Percentiles rank a stretch among this genome's conserved stretches.
Evolutionary conservation across 768 basidiomycete genomes (phyloP).

Genomic region (Tulasnella sp.): DNA sequence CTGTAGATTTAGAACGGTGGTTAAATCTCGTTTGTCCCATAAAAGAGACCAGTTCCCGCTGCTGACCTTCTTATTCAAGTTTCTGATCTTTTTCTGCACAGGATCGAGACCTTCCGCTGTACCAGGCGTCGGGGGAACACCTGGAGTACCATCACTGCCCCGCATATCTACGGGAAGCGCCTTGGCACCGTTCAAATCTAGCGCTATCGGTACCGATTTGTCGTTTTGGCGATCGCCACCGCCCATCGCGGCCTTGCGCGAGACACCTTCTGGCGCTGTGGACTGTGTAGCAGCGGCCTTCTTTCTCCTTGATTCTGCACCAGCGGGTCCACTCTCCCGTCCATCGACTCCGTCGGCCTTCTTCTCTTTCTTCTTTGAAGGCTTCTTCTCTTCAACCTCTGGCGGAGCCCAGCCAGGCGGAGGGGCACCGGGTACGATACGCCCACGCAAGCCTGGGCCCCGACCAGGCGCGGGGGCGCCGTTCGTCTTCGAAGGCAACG

Average conservation of each 20-base stretch:
- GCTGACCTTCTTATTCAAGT: constrained; percentile 87
- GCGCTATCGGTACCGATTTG: not conserved
- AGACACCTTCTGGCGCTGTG: not conserved
- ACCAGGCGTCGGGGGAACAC: constrained; percentile 44
- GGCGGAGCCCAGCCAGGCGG: constrained; percentile 33
- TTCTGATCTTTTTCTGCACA: constrained; percentile 83
- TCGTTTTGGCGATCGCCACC: not conserved
- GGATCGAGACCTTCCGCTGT: constrained; percentile 51
- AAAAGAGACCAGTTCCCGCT: no score
- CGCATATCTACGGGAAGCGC: not conserved
- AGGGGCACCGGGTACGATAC: constrained; percentile 69
- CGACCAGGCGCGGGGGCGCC: not conserved
- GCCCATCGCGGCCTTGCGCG: not conserved
- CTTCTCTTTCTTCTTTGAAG: constrained; percentile 45
- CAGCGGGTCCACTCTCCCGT: constrained; percentile 17
- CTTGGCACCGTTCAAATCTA: constrained; percentile 8
- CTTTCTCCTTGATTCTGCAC: constrained; percentile 8
- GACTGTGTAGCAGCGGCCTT: constrained; percentile 18
- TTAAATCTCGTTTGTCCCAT: constrained; percentile 14
- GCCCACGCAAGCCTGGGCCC: constrained; percentile 26
- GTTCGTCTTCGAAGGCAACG: not conserved
- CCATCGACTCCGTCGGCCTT: constrained; percentile 39
- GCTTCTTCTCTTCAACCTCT: constrained; percentile 31
- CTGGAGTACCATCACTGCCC: not conserved
- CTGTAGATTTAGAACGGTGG: constrained; percentile 31